Percentiles rank a stretch among this genome's conserved stretches.
phyloP scores from a whole-genome alignment of 225 moss, liverwort and hornwort genomes.

The Climacium dendroides region DNA sequence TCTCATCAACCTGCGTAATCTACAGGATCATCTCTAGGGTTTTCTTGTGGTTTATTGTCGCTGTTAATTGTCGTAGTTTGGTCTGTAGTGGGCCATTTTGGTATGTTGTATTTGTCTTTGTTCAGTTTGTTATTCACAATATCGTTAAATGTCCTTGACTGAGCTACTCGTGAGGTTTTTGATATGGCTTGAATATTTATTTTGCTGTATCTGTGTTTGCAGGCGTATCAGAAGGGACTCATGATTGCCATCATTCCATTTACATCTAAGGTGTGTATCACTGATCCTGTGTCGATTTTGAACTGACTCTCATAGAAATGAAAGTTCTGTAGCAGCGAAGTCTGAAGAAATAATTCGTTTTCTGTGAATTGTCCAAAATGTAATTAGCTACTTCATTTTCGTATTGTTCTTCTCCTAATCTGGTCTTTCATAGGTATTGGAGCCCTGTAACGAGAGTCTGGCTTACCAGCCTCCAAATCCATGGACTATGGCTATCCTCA shows the following conservation, averaged over 20 bases:
- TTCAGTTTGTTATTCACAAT: not conserved
- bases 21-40: not conserved
- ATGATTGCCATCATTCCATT: constrained; percentile 99
- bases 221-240: constrained; percentile 95
- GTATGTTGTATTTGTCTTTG: not conserved
- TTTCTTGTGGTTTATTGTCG: not conserved
- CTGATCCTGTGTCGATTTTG: not conserved
- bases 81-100: not conserved
- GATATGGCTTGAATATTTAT: not conserved
- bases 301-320: not conserved
- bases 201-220: not conserved
- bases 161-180: not conserved
- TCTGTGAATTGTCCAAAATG: not conserved
- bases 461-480: constrained; percentile 98
- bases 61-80: not conserved
- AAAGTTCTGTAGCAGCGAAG: not conserved
- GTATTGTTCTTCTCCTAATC: not conserved
- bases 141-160: not conserved
- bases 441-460: constrained; percentile 85
- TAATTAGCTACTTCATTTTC: not conserved
- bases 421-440: constrained; percentile 52
- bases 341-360: not conserved
- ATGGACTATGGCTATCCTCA: constrained; percentile 97
- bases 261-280: constrained; percentile 66
- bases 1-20: not conserved